Base-by-base conservation (phyloP, 805 yeast genomes). In the Suhomyces pyralidae region DNA sequence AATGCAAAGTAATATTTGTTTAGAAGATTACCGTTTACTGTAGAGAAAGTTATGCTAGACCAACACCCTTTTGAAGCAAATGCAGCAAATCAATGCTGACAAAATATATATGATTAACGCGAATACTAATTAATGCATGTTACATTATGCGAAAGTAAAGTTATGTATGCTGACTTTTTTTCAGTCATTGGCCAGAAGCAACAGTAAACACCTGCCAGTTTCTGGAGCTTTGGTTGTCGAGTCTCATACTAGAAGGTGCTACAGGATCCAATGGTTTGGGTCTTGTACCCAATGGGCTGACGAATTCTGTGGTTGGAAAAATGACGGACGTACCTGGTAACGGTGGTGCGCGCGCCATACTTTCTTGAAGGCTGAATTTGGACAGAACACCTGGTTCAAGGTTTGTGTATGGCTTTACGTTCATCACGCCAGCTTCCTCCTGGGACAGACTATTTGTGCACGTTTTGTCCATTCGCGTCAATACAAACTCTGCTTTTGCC, bases 311-410 rank as follows among this genome's bases (percentile, higher is more conserved):
- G 12, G 28, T 28, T 17, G 40, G 51, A 25, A 48, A 51, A 9
- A 51, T 38, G 17, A 51, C 40, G 20, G 54, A 51, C 8, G 54
- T 51, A 9, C 54, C 54, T 7, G 54, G 54, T 10, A 51, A 20
- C 17, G 30, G 7, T 6, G 30, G 20, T 19, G 40, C 47, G 17
- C 22, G 19, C n/a, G 17, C 45, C 20, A 14, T 40, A 20, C 12
- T 22, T 20, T 40, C 24, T 25, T 51, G 49, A 5, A 51, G 40
- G 15, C 53, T 46, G 28, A 51, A 51, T 36, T 51, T 51, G 40
- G 49, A 40, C 12, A 46, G 42, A 10, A 36, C 30, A 1, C 53
- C 53, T 1, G 53, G 46, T 20, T 51, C 47, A 19, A 28, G 30
- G 40, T 51, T 51, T 17, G 53, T 51, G 45, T 40, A 51, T 10